Conservation (phyloP, 23 red algal genomes). For the Agarophyton chilense region DNA sequence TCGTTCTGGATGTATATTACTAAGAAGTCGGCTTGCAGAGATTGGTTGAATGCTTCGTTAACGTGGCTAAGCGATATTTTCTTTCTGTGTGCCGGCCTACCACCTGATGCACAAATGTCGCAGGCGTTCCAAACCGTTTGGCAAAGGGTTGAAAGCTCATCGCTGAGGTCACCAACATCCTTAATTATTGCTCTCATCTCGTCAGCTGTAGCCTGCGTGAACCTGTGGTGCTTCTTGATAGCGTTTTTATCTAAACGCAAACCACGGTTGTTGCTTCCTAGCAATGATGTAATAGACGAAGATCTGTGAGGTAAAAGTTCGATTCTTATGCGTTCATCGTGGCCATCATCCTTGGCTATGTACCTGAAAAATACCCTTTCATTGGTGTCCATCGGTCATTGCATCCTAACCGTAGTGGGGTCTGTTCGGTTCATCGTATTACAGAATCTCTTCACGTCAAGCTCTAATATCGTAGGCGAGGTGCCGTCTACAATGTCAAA, state of each 20-base stretch:
- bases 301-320: neutral
- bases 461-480: neutral
- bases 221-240: constrained; percentile 16
- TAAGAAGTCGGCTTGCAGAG: constrained; percentile 28
- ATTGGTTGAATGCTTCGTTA: constrained; percentile 40
- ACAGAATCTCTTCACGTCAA: neutral
- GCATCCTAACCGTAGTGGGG: neutral
- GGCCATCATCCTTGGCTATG: neutral
- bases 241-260: neutral
- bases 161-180: neutral
- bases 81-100: neutral
- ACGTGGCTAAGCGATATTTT: constrained; percentile 29
- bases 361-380: constrained; percentile 18
- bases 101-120: constrained; percentile 1
- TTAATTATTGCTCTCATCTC: neutral
- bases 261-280: neutral
- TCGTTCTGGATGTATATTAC: neutral
- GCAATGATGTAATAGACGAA: neutral
- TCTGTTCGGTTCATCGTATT: constrained; percentile 3
- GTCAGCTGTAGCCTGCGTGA: neutral
- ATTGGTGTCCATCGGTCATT: constrained; percentile 11
- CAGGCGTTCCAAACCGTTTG: neutral
- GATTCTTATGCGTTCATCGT: neutral
- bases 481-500: neutral
- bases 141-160: neutral